These are phyloP conservation scores for Bretschneidera sinensis DNA, from an alignment of 345 rosid genomes.

Conservation along the genomic window DNA sequence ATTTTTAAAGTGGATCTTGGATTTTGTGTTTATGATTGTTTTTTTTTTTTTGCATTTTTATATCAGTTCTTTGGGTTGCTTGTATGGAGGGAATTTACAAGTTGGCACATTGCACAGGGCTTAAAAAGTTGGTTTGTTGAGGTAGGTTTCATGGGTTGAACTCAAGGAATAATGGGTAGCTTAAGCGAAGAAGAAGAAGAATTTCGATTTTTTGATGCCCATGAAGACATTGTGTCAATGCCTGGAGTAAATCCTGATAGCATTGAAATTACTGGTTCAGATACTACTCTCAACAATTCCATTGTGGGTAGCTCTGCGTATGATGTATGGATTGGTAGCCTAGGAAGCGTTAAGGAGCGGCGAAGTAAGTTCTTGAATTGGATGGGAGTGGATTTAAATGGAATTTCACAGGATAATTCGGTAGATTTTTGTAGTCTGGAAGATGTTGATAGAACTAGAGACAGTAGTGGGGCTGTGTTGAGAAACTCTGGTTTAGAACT, in stretches of 20 bases:
- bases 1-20: conserved; percentile 38
- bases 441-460: conserved; percentile 32
- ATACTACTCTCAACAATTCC: conserved; percentile 13
- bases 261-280: conserved; percentile 23
- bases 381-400: conserved; percentile 46
- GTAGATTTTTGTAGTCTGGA: conserved; percentile 22
- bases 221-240: conserved; percentile 44
- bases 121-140: conserved; percentile 35
- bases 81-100: conserved; percentile 40
- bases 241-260: conserved; percentile 28
- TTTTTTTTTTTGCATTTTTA: conserved; percentile 13
- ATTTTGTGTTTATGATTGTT: conserved; percentile 34
- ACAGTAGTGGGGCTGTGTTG: conserved; percentile 46
- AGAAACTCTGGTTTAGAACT: conserved; percentile 35
- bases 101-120: conserved; percentile 35
- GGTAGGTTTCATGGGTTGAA: conserved; percentile 72
- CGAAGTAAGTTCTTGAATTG: conserved; percentile 52
- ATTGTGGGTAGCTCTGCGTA: conserved; percentile 28
- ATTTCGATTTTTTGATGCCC: conserved; percentile 65
- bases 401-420: conserved; percentile 11
- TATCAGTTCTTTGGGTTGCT: conserved; percentile 44
- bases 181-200: conserved; percentile 56
- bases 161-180: conserved; percentile 52
- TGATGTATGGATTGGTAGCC: conserved; percentile 65
- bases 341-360: conserved; percentile 51